phyloP scores from a whole-genome alignment of 208 protist genomes.

The Borovskyia barvae region DNA sequence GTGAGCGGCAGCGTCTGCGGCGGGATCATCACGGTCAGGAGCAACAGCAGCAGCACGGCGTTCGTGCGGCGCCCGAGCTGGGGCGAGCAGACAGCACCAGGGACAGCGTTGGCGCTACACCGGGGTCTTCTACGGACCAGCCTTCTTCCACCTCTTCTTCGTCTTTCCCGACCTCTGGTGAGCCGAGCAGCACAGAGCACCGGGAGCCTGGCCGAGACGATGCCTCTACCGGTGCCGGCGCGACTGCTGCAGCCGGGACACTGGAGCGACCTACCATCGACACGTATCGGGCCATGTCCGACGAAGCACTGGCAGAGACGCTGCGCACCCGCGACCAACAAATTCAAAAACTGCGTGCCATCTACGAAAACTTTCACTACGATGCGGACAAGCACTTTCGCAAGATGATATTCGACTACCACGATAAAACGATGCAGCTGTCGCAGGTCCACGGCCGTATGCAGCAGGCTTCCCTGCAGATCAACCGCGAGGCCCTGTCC shows the following conservation, averaged over 20 bases:
- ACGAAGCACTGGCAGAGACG: constrained; percentile 48
- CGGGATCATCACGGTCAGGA: constrained; percentile 8
- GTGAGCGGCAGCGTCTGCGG: constrained; percentile 28
- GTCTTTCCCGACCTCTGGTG: background rate
- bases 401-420: constrained; percentile 87
- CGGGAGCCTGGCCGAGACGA: background rate
- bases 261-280: constrained; percentile 59
- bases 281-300: constrained; percentile 69
- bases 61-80: no score
- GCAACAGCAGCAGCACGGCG: background rate
- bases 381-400: constrained; percentile 76
- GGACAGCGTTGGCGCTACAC: no score
- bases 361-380: constrained; percentile 89
- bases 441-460: constrained; percentile 87
- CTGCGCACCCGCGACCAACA: constrained; percentile 58
- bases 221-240: background rate
- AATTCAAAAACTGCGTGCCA: constrained; percentile 48
- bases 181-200: background rate
- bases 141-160: constrained; percentile 2
- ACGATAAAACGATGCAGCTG: constrained; percentile 86
- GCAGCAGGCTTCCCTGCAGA: constrained; percentile 73
- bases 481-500: constrained; percentile 73
- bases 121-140: no score
- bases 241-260: background rate
- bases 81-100: no score